phyloP scores from a whole-genome alignment of 768 basidiomycete species.

The Naganishia vishniacii region DNA sequence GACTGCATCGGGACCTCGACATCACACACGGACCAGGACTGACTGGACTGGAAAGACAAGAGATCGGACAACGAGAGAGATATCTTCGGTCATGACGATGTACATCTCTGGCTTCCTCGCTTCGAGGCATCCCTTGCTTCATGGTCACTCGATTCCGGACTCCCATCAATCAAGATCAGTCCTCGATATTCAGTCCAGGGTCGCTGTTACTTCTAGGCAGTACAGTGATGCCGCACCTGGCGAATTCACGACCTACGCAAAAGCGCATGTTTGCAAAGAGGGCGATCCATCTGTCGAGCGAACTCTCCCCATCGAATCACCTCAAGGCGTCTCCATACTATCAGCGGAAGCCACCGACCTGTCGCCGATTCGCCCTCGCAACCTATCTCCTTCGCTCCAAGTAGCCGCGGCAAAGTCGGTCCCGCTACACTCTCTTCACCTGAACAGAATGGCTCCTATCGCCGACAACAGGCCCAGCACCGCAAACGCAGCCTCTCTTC shows the following conservation, averaged over 20 bases:
- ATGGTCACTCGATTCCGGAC: not conserved
- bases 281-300: too few species aligned
- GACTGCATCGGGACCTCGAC: too few species aligned
- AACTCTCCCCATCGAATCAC: not conserved
- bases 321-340: not conserved
- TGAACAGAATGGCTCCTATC: not conserved
- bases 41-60: too few species aligned
- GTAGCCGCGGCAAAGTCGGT: not conserved
- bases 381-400: slow-evolving; percentile 6
- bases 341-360: not conserved
- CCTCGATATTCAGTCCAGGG: not conserved
- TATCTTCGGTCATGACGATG: not conserved
- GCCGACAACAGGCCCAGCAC: not conserved
- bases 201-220: too few species aligned
- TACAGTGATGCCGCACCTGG: not conserved
- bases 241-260: not conserved
- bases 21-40: too few species aligned
- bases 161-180: not conserved
- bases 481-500: not conserved
- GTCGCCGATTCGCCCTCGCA: not conserved
- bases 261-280: too few species aligned
- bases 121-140: not conserved
- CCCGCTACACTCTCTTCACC: not conserved
- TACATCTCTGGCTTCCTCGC: not conserved
- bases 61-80: not conserved